Evolutionary conservation across 352 stramenopile genomes (phyloP).

Genomic region (Globisporangium cederbergense): DNA sequence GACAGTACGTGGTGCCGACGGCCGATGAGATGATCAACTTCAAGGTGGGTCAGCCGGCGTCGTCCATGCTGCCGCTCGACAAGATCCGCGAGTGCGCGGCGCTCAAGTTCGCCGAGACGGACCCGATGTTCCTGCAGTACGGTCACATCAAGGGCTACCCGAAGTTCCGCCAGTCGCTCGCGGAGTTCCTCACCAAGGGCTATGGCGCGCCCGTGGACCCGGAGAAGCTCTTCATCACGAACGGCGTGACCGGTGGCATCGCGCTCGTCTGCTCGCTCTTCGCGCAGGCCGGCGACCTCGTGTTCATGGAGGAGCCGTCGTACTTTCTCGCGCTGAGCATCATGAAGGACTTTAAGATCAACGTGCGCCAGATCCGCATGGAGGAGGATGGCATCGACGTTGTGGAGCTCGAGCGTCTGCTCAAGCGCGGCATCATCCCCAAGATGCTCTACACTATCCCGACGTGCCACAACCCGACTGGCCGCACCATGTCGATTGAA

Average conservation of each 20-base stretch:
- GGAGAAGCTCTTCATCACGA: slow-evolving; percentile 91
- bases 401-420: slow-evolving; percentile 82
- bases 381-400: slow-evolving; percentile 85
- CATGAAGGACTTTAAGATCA: slow-evolving; percentile 93
- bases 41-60: slow-evolving; percentile 82
- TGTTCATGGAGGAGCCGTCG: slow-evolving; percentile 92
- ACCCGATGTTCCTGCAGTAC: slow-evolving; percentile 89
- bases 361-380: slow-evolving; percentile 89
- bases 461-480: slow-evolving; percentile 94
- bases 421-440: slow-evolving; percentile 69
- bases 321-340: slow-evolving; percentile 94
- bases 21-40: slow-evolving; percentile 88
- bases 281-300: slow-evolving; percentile 84
- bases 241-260: slow-evolving; percentile 91
- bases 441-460: slow-evolving; percentile 95
- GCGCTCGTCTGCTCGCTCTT: slow-evolving; percentile 88
- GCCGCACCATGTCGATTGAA: slow-evolving; percentile 75
- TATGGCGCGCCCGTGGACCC: slow-evolving; percentile 75
- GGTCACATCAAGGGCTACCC: slow-evolving; percentile 86
- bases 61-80: slow-evolving; percentile 82
- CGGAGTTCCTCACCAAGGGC: slow-evolving; percentile 75
- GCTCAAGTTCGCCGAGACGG: slow-evolving; percentile 81
- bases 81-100: slow-evolving; percentile 77
- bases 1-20: slow-evolving; percentile 79
- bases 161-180: slow-evolving; percentile 77